phyloP scores from a whole-genome alignment of 2,329 filamentous ascomycete genomes.

The Sclerotinia trifoliorum region DNA sequence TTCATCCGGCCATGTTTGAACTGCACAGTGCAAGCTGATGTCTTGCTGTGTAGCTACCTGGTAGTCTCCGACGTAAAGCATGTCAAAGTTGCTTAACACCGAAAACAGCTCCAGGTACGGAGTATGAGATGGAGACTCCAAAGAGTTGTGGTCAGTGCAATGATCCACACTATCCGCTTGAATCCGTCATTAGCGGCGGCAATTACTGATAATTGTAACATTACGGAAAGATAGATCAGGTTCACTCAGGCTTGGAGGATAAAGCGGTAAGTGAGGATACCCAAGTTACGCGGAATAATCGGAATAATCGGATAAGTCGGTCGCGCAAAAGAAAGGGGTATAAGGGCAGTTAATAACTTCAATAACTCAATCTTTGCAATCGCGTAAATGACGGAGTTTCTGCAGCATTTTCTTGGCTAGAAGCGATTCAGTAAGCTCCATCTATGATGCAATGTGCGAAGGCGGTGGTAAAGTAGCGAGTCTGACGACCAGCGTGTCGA shows the following conservation, averaged over 20 bases:
- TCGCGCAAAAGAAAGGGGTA: neutral
- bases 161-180: neutral
- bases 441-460: too few species aligned
- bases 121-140: neutral
- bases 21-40: too few species aligned
- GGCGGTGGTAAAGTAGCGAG: neutral
- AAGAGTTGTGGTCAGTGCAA: neutral
- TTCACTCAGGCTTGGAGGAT: neutral
- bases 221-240: neutral
- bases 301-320: neutral
- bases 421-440: neutral
- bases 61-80: neutral
- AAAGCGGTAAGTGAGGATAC: neutral
- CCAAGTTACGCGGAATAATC: neutral
- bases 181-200: neutral
- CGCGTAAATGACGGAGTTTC: neutral
- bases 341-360: neutral
- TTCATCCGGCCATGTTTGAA: neutral
- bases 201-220: conserved; percentile 4
- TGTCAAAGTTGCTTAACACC: neutral
- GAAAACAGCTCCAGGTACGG: neutral
- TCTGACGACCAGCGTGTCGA: neutral
- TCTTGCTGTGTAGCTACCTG: neutral
- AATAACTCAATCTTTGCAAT: neutral
- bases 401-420: neutral